Evolutionary conservation across 352 stramenopile species (phyloP).

Genomic region (Phytophthora capsici): DNA sequence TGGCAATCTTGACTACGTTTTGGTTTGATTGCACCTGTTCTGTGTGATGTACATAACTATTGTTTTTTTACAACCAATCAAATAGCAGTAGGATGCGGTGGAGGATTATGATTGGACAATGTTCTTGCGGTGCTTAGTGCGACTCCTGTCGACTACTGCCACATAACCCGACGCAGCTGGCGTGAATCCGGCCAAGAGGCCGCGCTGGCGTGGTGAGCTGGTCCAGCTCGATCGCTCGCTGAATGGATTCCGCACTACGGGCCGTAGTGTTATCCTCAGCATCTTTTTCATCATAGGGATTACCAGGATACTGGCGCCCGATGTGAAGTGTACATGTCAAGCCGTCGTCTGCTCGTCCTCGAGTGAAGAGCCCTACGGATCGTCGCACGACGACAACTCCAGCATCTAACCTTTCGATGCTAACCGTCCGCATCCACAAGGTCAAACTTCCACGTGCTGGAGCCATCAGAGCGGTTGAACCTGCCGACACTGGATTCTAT

Average conservation of each 20-base stretch:
- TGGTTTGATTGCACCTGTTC: background rate
- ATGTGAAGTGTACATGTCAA: slow-evolving; percentile 15
- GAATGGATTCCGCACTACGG: slow-evolving; percentile 2
- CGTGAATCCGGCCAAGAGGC: slow-evolving; percentile 29
- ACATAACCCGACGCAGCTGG: slow-evolving; percentile 26
- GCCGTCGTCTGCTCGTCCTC: slow-evolving; percentile 10
- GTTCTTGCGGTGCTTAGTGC: slow-evolving; percentile 1
- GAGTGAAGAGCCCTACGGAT: background rate
- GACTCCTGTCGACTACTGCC: slow-evolving; percentile 20
- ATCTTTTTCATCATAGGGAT: slow-evolving; percentile 3
- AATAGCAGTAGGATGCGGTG: slow-evolving; percentile 7
- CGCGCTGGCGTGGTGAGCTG: slow-evolving; percentile 22
- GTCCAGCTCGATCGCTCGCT: slow-evolving; percentile 3
- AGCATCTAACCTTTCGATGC: too few species aligned
- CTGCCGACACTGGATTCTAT: slow-evolving; percentile 26
- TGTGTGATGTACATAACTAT: background rate
- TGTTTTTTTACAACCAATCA: slow-evolving; percentile 12
- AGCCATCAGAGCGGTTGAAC: slow-evolving; percentile 21
- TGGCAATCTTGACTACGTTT: background rate
- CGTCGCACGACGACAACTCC: too few species aligned
- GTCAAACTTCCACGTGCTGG: slow-evolving; percentile 24
- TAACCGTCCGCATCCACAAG: slow-evolving; percentile 7
- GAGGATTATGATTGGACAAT: slow-evolving; percentile 12
- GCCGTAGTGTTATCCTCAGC: background rate
- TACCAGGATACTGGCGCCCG: slow-evolving; percentile 13